phyloP scores from a whole-genome alignment of 768 basidiomycete species.

The Solioccasus polychromus region DNA sequence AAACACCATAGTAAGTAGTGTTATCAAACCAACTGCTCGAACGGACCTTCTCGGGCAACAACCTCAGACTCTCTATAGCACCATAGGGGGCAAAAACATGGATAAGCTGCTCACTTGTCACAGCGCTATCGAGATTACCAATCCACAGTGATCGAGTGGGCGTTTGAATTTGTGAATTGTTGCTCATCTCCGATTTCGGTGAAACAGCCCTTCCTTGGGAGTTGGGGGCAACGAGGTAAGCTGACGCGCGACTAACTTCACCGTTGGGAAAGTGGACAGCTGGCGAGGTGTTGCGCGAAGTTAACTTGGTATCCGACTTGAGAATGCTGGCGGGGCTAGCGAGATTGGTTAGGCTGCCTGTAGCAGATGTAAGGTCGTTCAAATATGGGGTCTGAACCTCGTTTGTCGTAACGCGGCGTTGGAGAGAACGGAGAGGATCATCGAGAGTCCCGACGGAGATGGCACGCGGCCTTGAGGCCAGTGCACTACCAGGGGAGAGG shows the following conservation, averaged over 20 bases:
- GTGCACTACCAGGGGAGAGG: slow-evolving; percentile 44
- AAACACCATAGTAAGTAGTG: slow-evolving; percentile 15
- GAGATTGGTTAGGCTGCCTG: slow-evolving; percentile 28
- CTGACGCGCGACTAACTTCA: slow-evolving; percentile 56
- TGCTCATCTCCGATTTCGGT: slow-evolving; percentile 68
- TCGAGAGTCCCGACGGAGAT: slow-evolving; percentile 89
- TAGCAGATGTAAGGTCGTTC: slow-evolving; percentile 47
- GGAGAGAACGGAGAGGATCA: slow-evolving; percentile 68
- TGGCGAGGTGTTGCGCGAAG: slow-evolving; percentile 42
- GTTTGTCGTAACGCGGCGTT: slow-evolving; percentile 57
- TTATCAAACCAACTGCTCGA: background rate
- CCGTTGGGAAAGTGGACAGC: slow-evolving; percentile 72
- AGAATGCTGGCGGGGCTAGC: slow-evolving; percentile 44
- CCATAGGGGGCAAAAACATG: slow-evolving; percentile 96
- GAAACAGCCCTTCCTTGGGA: slow-evolving; percentile 75
- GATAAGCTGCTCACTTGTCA: slow-evolving; percentile 92
- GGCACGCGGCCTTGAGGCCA: slow-evolving; percentile 64
- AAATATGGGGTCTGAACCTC: slow-evolving; percentile 57
- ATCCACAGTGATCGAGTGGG: slow-evolving; percentile 98
- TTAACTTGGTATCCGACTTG: slow-evolving; percentile 54
- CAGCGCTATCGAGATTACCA: slow-evolving; percentile 93
- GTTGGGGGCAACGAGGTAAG: slow-evolving; percentile 68
- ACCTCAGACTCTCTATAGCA: slow-evolving; percentile 90
- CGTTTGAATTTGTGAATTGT: slow-evolving; percentile 77
- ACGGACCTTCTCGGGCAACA: slow-evolving; percentile 93